Base-by-base conservation (phyloP, 768 basidiomycete genomes). In the Suillus tomentosus region DNA sequence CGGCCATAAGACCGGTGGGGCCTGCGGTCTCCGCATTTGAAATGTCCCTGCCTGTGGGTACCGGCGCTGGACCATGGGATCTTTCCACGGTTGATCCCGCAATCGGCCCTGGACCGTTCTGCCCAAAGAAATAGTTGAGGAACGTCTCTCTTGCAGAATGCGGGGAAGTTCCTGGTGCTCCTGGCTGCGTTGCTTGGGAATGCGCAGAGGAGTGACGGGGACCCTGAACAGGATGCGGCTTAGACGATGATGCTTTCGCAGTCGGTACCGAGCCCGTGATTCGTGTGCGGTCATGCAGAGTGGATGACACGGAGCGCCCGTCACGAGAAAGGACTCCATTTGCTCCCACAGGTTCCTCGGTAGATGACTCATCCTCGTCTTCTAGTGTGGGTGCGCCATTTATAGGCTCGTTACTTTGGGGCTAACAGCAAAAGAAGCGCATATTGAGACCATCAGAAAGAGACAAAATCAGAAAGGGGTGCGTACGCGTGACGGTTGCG, bases 71-170 rank as follows among this genome's bases (percentile, higher is more conserved):
- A 22, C 40, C 43, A 60, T 75, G 70, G 31, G 73, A 67, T 19
- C 81, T 74, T 54, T 84, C 86, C 56, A 83, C 71, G 69, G 79
- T 86, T 45, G 85, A 81, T 5, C 83, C 87, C 61, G 82, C 80
- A 64, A 87, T 79, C n/a, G 86, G 90, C 0, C 91, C 94, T 34
- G 90, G 85, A 0, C 91, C 91, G 66, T 91, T 91, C 76, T 91
- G 91, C 13, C 97, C 97, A 74, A 99, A 99, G 81, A 99, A 98
- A 77, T 98, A 98, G 72, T 93, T 96, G 65, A 99, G 81, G 82
- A 99, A 97, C 2, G 93, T 92, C 71, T 98, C 97, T 67, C 91
- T 85, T 14, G 95, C 88, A 0, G 88, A 81, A 15, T 82, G 80
- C 37, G 81, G 78, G 0, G 84, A 83, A 34, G 75, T 67, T 47